Base-by-base conservation (phyloP, 2,329 filamentous ascomycete genomes). In the Penicillium glabrum region DNA sequence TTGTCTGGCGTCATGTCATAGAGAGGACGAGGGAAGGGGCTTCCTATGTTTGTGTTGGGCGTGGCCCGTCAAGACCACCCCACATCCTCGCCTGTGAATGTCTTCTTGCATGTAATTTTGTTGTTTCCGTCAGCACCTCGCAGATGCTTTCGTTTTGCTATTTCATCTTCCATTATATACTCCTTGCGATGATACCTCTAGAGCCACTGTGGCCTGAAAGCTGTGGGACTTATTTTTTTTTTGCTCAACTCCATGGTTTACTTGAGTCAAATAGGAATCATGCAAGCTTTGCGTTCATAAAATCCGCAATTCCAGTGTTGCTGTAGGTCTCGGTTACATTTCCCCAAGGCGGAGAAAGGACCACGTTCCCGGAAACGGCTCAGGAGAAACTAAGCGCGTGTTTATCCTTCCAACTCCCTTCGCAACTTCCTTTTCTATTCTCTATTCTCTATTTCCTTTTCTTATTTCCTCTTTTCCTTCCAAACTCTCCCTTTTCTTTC, bases 391-490 rank as follows among this genome's bases (percentile, higher is more conserved):
- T 13, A 31, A 31, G 29, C 29, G 31, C 31, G 31, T 61, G 59
- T 64, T 61, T 66, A 61, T 62, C 49, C 57, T 61, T 61, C 57
- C 64, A 66, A 54, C 59, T 65, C 51, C 29, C 50, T 56, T 56
- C 44, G n/a, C 26, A 26, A 31, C 43, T 49, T 39, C n/a, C 24
- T 56, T 51, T 51, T 41, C 31, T 33, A 31, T 31, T 13, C 11
- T 31, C 29, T 31, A 13, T 31, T 14, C 11, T 33, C 29, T 14
- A 5, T 14, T 14, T 31, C 29, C 29, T 31, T 14, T 14, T 31
- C 11, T 13, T 31, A 31, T 31, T 37, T 37, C 35, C 39, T 26
- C n/a, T 33, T 39, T 24, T 19, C 19, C 44, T 48, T 41, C 48
- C 44, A n/a, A 47, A 23, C 56, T 45, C 54, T 54, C 33, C 27